These are phyloP conservation scores for Coniferiporia sulphurascens DNA, from an alignment of 1,284 basidiomycete genomes.

Conservation along the genomic window DNA sequence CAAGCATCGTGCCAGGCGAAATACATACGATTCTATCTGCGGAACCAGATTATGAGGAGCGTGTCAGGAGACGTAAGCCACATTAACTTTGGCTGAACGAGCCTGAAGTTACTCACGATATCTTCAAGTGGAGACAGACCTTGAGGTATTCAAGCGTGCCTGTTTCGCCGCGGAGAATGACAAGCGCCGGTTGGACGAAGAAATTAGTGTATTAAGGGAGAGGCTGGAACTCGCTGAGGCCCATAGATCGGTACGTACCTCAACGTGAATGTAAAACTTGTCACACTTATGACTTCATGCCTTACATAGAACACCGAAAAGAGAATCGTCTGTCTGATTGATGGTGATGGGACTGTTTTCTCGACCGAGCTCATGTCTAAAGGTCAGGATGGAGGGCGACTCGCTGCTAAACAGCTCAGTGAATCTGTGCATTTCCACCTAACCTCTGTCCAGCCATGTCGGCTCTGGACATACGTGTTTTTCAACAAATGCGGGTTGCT, in stretches of 20 bases:
- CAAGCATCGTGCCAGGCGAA: slow-evolving; percentile 8
- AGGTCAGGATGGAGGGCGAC: slow-evolving; percentile 53
- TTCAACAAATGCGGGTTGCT: slow-evolving; percentile 56
- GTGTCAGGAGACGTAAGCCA: slow-evolving; percentile 9
- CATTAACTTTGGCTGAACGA: neutral
- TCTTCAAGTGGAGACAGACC: slow-evolving; percentile 12
- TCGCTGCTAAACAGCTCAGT: slow-evolving; percentile 48
- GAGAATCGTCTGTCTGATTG: slow-evolving; percentile 53
- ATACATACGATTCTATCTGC: slow-evolving; percentile 17
- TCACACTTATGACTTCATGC: neutral
- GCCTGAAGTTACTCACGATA: neutral
- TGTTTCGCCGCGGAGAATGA: slow-evolving; percentile 16
- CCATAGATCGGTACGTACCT: slow-evolving; percentile 7
- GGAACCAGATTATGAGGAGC: slow-evolving; percentile 14
- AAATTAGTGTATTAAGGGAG: slow-evolving; percentile 2
- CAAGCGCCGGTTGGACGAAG: slow-evolving; percentile 10
- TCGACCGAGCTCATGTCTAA: slow-evolving; percentile 43
- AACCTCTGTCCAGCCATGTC: slow-evolving; percentile 39
- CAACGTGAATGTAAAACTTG: neutral
- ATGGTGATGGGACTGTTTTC: slow-evolving; percentile 67
- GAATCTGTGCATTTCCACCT: slow-evolving; percentile 45
- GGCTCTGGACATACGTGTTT: slow-evolving; percentile 62
- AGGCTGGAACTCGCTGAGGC: slow-evolving; percentile 11
- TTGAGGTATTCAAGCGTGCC: slow-evolving; percentile 16
- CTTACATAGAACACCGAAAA: slow-evolving; percentile 29